Percentiles rank a stretch among this genome's conserved stretches.
These are phyloP conservation scores for Glebionis coronaria DNA, from an alignment of 129 eudicot genomes.

Conservation along the genomic window DNA sequence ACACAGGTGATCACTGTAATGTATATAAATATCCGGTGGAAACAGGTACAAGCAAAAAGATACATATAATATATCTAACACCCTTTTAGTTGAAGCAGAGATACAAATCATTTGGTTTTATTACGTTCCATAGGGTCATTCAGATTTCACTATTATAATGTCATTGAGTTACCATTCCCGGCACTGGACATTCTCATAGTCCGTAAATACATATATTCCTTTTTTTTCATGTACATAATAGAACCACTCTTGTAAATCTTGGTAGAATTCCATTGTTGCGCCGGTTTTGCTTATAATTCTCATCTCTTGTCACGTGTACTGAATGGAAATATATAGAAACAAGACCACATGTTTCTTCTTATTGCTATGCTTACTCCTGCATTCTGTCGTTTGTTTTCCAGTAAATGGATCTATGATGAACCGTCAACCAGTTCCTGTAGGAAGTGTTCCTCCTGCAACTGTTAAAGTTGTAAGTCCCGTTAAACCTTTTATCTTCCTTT, in stretches of 20 bases:
- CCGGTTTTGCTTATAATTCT: too few species aligned
- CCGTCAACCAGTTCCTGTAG: conserved; percentile 59
- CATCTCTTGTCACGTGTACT: background rate
- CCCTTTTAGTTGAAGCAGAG: too few species aligned
- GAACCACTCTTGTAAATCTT: background rate
- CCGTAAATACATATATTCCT: background rate
- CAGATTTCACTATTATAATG: too few species aligned
- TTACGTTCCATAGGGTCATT: too few species aligned
- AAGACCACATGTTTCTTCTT: background rate
- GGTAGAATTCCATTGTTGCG: background rate
- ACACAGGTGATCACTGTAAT: background rate
- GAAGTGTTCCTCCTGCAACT: conserved; percentile 64
- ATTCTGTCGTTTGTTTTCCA: conserved; percentile 29
- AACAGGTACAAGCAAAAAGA: background rate
- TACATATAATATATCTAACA: background rate
- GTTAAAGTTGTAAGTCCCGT: conserved; percentile 73
- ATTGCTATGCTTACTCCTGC: background rate
- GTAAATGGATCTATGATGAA: conserved; percentile 53
- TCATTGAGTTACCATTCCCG: too few species aligned
- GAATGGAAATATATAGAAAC: background rate
- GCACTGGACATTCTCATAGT: too few species aligned
- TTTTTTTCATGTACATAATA: background rate
- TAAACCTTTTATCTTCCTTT: background rate
- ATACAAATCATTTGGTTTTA: too few species aligned
- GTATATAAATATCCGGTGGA: background rate